Evolutionary conservation across 371 early-diverging fungal species (phyloP), one percentile per base, ranked within the genome.

Genomic region (Mortierella sp.): DNA sequence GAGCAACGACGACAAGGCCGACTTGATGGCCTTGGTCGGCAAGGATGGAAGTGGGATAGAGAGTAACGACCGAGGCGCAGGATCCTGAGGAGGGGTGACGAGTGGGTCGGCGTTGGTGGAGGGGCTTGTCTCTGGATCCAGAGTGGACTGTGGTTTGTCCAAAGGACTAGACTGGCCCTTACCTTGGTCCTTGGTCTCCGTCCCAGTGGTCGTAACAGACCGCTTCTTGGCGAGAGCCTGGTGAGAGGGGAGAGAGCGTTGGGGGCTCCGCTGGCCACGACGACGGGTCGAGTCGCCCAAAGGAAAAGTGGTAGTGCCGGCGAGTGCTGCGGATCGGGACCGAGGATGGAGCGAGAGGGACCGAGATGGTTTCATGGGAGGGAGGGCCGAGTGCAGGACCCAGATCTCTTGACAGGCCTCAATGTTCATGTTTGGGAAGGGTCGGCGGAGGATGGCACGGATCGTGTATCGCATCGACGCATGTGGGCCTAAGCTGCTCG

Each of bases 361-460:
- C 15, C 60, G 57, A 0, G 55, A 47, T 23, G 62, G 65, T n/a
- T n/a, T n/a, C n/a, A n/a, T n/a, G 56, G 72, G 72, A 4, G 66
- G 66, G 2, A 79, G 44, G 19, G 65, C 56, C 4, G 79, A 72
- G 25, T 79, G 60, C n/a, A 79, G 59, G 11, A 79, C 79, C 79
- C 79, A 79, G 12, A 79, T 66, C 57, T 79, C 79, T 45, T 79
- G 79, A 0, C 70, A 69, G 7, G 79, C 68, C 19, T 79, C 79
- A 37, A 79, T 50, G 45, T 79, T 55, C 44, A 62, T 68, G 44
- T 71, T 66, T 0, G 73, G 79, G 52, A 79, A 79, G 1, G 80
- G 80, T 25, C 80, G 53, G 21, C 52, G 80, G 1, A 79, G 73
- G 51, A 79, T 66, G 46, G 80, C 80, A 14, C 70, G 73, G 51